Conservation (phyloP, 805 yeast genomes). For the Zygosaccharomyces siamensis region DNA sequence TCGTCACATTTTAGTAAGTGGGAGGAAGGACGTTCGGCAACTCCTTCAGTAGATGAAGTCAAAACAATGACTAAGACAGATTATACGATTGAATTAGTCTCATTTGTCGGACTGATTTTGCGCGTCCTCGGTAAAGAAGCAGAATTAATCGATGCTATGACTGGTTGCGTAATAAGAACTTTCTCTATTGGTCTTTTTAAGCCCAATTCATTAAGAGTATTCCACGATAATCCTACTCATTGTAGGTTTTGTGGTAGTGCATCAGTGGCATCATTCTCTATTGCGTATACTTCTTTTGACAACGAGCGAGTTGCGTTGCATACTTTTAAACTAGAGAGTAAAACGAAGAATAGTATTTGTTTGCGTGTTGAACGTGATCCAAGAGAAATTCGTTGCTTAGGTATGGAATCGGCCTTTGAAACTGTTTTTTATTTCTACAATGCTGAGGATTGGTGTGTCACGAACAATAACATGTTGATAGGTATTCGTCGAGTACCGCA, state of each 20-base stretch:
- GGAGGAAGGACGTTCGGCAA: conserved; percentile 1
- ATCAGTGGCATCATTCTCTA: conserved; percentile 64
- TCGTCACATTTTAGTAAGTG: conserved; percentile 24
- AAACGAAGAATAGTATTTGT: conserved; percentile 76
- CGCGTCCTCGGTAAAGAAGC: conserved; percentile 53
- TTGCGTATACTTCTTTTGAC: conserved; percentile 50
- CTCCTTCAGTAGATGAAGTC: background rate
- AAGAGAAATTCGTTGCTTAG: conserved; percentile 83
- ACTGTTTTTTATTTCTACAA: conserved; percentile 59
- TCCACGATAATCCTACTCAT: conserved; percentile 82
- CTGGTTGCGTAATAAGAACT: conserved; percentile 63
- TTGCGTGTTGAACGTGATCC: conserved; percentile 89
- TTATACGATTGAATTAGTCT: conserved; percentile 47
- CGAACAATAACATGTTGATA: conserved; percentile 70
- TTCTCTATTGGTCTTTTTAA: conserved; percentile 60
- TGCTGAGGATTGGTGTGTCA: conserved; percentile 74
- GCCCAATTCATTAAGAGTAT: conserved; percentile 56
- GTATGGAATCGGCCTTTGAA: conserved; percentile 71
- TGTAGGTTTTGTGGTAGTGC: conserved; percentile 91
- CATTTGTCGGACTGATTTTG: conserved; percentile 71
- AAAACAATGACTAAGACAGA: conserved; percentile 11
- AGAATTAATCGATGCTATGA: conserved; percentile 70
- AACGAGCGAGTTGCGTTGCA: conserved; percentile 49
- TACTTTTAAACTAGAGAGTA: conserved; percentile 64
- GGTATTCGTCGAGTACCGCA: conserved; percentile 52